These are phyloP conservation scores for Candida tropicalis DNA, from an alignment of 1,139 yeast species.

Conservation along the genomic window DNA sequence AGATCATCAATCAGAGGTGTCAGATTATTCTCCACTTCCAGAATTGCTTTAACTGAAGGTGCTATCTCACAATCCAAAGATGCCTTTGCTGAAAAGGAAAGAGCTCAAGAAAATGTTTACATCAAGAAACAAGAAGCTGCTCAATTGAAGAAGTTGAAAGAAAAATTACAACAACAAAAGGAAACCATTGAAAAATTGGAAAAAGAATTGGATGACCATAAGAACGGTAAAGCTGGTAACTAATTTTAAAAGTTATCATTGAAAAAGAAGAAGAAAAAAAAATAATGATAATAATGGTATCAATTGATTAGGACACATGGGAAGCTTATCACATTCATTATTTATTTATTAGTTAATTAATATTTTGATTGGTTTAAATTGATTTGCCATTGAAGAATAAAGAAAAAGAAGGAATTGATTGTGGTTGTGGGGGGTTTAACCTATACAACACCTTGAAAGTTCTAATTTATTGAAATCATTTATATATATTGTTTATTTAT, in stretches of 20 bases:
- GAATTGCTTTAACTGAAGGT: constrained; percentile 33
- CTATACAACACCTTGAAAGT: neutral
- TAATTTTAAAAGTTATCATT: neutral
- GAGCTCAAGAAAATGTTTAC: constrained; percentile 47
- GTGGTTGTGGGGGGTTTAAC: neutral
- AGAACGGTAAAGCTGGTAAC: constrained; percentile 26
- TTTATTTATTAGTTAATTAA: no score
- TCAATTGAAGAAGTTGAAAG: constrained; percentile 50
- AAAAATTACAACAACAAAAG: constrained; percentile 49
- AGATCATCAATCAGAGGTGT: constrained; percentile 31
- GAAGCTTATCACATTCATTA: no score
- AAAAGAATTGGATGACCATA: constrained; percentile 39
- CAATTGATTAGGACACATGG: no score
- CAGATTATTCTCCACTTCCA: constrained; percentile 44
- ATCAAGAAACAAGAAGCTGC: constrained; percentile 51
- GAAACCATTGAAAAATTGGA: constrained; percentile 46
- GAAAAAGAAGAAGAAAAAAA: neutral
- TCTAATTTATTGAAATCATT: neutral
- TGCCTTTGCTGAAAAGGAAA: constrained; percentile 47
- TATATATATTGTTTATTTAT: neutral
- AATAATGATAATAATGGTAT: neutral
- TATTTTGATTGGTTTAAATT: no score
- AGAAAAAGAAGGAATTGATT: neutral
- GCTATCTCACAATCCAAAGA: constrained; percentile 29
- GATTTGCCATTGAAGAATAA: neutral